A percentile compares a stretch with the other conserved stretches of the same genome.
phyloP scores from a whole-genome alignment of 2,329 filamentous ascomycete species.

The Talaromyces marneffei region DNA sequence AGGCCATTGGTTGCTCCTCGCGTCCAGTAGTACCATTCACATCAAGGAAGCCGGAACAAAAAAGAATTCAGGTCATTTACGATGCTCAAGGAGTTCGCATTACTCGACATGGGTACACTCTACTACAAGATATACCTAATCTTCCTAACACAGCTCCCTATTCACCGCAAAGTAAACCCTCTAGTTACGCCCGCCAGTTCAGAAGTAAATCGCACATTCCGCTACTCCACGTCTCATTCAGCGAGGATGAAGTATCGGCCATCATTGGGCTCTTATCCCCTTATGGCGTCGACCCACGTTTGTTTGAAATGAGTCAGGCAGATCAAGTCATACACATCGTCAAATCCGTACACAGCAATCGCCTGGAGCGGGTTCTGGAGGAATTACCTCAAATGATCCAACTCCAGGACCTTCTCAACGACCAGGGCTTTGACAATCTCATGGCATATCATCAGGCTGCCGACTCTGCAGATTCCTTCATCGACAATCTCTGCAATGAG shows the following conservation, averaged over 20 bases:
- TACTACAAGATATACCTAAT: constrained; percentile 13
- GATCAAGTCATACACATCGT: constrained; percentile 20
- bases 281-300: constrained; percentile 11
- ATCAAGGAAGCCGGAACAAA: not conserved
- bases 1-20: not conserved
- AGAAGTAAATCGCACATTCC: not conserved
- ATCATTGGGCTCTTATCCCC: constrained; percentile 18
- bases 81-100: constrained; percentile 17
- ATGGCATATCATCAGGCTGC: constrained; percentile 10
- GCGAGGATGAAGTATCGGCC: constrained; percentile 19
- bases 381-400: constrained; percentile 14
- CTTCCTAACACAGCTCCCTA: constrained; percentile 15
- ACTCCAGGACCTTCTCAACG: constrained; percentile 12
- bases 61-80: constrained; percentile 15
- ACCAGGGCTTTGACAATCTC: constrained; percentile 11
- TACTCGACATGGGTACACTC: constrained; percentile 11
- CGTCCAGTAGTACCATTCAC: not conserved
- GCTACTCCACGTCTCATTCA: constrained; percentile 25
- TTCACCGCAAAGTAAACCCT: constrained; percentile 14
- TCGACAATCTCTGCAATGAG: constrained; percentile 7
- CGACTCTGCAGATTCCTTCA: not conserved
- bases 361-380: constrained; percentile 8
- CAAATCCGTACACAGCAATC: constrained; percentile 3
- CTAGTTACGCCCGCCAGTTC: constrained; percentile 13
- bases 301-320: constrained; percentile 18